Evolutionary conservation across 768 basidiomycete species (phyloP).

Genomic region (Leucocoprinus sp.): DNA sequence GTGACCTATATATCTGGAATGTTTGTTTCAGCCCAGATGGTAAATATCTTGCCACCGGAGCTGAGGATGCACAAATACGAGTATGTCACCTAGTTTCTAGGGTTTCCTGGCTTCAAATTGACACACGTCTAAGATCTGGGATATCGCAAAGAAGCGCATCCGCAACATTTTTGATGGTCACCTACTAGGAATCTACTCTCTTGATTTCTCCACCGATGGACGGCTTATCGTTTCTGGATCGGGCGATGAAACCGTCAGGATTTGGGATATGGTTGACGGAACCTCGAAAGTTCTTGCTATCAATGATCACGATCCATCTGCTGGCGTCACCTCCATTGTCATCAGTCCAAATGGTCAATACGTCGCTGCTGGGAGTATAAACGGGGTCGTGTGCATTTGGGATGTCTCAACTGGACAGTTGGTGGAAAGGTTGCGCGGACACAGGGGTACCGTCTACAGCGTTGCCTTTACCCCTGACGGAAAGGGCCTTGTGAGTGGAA

Average conservation of each 20-base stretch:
- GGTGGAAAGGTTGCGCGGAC: slow-evolving; percentile 64
- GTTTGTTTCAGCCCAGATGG: slow-evolving; percentile 89
- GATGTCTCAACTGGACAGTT: slow-evolving; percentile 54
- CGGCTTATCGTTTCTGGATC: slow-evolving; percentile 81
- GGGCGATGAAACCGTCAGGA: slow-evolving; percentile 44
- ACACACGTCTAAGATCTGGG: slow-evolving; percentile 64
- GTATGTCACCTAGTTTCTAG: slow-evolving; percentile 32
- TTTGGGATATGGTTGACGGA: slow-evolving; percentile 30
- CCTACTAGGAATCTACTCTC: slow-evolving; percentile 84
- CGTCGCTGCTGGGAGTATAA: slow-evolving; percentile 58
- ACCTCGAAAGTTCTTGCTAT: slow-evolving; percentile 31
- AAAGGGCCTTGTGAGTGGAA: slow-evolving; percentile 79
- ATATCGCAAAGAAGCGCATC: slow-evolving; percentile 69
- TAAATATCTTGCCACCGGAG: slow-evolving; percentile 83
- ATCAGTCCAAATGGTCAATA: slow-evolving; percentile 64
- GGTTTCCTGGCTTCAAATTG: slow-evolving; percentile 26
- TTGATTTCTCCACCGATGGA: slow-evolving; percentile 80
- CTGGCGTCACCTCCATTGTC: slow-evolving; percentile 68
- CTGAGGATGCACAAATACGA: slow-evolving; percentile 84
- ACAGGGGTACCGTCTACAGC: slow-evolving; percentile 75
- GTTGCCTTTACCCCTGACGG: slow-evolving; percentile 93
- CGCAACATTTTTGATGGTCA: slow-evolving; percentile 76
- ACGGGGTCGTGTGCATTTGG: slow-evolving; percentile 71
- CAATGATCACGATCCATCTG: slow-evolving; percentile 34
- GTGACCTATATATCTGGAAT: slow-evolving; percentile 89